A percentile compares a stretch with the other conserved stretches of the same genome.
These are phyloP conservation scores for Fusarium siculi DNA, from an alignment of 2,329 filamentous ascomycete genomes.

Conservation along the genomic window DNA sequence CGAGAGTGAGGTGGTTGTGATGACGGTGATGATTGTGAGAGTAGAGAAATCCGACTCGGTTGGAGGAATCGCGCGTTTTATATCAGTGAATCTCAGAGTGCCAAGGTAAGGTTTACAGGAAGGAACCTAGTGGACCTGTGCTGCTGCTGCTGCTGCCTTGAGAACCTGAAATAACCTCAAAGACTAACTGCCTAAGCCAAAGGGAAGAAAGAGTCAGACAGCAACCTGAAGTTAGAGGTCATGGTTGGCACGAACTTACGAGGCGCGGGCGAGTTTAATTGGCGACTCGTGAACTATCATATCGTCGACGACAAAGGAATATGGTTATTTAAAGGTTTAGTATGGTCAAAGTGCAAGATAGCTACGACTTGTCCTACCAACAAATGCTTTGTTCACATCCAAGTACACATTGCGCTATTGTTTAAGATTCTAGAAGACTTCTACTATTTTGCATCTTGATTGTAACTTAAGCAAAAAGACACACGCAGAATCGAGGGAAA, in stretches of 20 bases:
- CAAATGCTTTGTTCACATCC: background rate
- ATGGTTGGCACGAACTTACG: background rate
- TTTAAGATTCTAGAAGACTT: background rate
- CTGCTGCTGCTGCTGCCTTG: constrained; percentile 39
- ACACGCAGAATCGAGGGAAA: background rate
- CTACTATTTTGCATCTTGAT: background rate
- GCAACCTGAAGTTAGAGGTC: background rate
- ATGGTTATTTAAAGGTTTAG: background rate
- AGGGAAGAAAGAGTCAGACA: constrained; percentile 16
- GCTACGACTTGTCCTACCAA: background rate
- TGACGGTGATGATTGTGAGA: background rate
- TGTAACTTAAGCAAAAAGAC: background rate
- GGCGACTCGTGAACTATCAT: background rate
- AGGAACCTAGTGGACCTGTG: constrained; percentile 5
- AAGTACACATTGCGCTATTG: background rate
- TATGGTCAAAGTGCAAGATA: background rate
- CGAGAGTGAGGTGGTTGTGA: background rate
- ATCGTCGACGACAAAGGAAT: background rate
- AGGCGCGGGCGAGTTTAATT: background rate
- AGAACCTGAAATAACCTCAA: constrained; percentile 7
- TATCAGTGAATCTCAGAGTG: background rate
- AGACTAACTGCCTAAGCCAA: background rate
- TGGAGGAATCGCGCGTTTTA: constrained; percentile 2
- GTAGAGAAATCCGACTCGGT: background rate
- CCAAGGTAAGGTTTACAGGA: background rate